A percentile compares a stretch with the other conserved stretches of the same genome.
These are phyloP conservation scores for Tillandsia fasciculata DNA, from an alignment of 176 grass and related monocot genomes.

Conservation along the genomic window DNA sequence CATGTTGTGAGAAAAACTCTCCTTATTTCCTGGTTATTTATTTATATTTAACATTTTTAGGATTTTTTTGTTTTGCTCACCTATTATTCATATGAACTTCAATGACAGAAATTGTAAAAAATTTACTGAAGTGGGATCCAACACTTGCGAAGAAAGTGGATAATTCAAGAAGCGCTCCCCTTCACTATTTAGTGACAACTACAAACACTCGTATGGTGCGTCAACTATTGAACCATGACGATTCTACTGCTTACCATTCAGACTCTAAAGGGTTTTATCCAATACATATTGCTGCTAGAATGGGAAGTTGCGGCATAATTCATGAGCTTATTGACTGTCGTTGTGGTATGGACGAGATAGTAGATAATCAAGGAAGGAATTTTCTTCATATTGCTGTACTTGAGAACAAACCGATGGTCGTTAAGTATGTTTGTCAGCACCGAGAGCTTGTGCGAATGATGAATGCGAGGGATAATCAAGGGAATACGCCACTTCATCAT, in stretches of 20 bases:
- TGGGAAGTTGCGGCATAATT: not conserved
- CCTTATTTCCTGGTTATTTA: too few species aligned
- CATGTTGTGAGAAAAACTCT: too few species aligned
- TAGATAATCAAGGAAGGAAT: not conserved
- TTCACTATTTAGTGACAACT: slow-evolving; percentile 7
- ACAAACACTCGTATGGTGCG: not conserved
- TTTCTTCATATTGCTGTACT: not conserved
- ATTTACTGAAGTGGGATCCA: not conserved
- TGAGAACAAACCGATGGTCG: not conserved
- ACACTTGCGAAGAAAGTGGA: not conserved
- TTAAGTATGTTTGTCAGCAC: not conserved
- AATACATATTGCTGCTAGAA: too few species aligned
- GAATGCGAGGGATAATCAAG: slow-evolving; percentile 34
- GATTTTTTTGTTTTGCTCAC: too few species aligned
- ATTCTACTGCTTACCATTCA: not conserved
- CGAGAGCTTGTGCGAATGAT: too few species aligned
- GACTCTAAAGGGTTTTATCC: not conserved
- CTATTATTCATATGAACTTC: too few species aligned
- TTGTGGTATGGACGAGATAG: not conserved
- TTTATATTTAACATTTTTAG: too few species aligned
- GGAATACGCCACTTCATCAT: slow-evolving; percentile 74
- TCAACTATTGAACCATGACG: not conserved
- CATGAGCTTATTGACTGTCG: not conserved
- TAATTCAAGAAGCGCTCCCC: not conserved
- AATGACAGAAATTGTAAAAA: slow-evolving; percentile 2